Evolutionary conservation across 257 asterid genomes (phyloP).

Genomic region (Solanum infundibuliforme): DNA sequence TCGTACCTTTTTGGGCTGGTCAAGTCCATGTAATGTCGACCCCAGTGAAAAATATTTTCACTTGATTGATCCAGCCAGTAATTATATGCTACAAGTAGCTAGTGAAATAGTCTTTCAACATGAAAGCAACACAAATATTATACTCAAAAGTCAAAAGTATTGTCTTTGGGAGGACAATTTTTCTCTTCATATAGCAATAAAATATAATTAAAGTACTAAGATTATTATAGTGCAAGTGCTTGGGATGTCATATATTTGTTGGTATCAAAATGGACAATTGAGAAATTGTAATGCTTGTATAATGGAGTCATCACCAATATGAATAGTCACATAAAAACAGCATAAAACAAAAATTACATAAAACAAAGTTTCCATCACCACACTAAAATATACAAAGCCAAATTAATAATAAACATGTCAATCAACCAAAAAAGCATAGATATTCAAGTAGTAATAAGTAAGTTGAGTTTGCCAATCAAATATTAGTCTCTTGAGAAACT

Average conservation of each 20-base stretch:
- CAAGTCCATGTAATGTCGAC: background rate
- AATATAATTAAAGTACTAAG: background rate
- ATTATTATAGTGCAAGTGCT: background rate
- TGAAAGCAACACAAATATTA: background rate
- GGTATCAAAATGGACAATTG: background rate
- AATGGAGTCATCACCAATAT: background rate
- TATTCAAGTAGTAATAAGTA: background rate
- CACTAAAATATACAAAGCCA: background rate
- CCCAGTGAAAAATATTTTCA: background rate
- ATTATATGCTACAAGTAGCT: background rate
- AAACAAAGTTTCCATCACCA: background rate
- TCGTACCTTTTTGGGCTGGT: background rate
- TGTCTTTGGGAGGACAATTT: background rate
- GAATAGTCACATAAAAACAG: background rate
- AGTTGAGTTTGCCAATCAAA: background rate
- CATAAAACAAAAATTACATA: background rate
- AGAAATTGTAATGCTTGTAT: background rate
- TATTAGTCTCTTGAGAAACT: conserved; percentile 1
- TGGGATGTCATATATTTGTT: background rate
- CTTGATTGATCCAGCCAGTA: background rate
- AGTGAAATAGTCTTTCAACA: background rate
- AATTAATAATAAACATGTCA: background rate
- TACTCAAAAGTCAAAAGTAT: background rate
- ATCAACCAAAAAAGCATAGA: background rate
- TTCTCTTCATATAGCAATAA: background rate